Conservation (phyloP, 2,329 filamentous ascomycete species). For the Stemphylium beticola region DNA sequence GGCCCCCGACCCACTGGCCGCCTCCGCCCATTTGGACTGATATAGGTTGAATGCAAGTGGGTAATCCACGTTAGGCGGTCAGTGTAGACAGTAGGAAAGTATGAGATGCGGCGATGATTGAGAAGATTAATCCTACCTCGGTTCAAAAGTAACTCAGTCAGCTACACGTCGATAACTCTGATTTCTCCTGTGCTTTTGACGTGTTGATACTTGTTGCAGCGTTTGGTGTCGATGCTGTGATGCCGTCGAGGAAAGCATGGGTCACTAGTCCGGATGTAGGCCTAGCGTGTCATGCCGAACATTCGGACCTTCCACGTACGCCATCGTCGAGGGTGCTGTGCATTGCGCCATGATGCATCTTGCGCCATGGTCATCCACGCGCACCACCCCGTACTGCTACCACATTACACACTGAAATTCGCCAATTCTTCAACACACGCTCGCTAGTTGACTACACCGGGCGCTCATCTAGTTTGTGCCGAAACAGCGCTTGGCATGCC, state of each 20-base stretch:
- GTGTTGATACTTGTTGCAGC: background rate
- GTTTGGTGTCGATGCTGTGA: background rate
- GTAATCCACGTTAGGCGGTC: constrained; percentile 11
- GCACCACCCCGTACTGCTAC: constrained; percentile 13
- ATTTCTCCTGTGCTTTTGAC: background rate
- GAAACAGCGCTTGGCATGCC: constrained; percentile 30
- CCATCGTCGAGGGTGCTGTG: constrained; percentile 6
- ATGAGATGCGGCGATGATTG: background rate
- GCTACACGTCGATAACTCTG: background rate
- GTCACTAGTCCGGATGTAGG: constrained; percentile 1
- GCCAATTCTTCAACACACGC: background rate
- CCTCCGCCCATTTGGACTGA: constrained; percentile 24
- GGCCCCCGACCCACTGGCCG: background rate
- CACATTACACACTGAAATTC: background rate
- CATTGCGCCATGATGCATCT: constrained; percentile 7
- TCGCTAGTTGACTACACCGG: background rate
- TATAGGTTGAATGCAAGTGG: constrained; percentile 19
- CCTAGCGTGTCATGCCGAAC: constrained; percentile 7
- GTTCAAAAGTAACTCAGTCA: background rate
- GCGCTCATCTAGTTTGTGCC: background rate
- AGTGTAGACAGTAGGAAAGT: constrained; percentile 4
- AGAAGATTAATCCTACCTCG: background rate
- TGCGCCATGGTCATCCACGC: constrained; percentile 24
- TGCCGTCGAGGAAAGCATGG: constrained; percentile 4
- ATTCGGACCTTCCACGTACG: constrained; percentile 18